phyloP scores from a whole-genome alignment of 2,329 filamentous ascomycete species.

The Paracoccidioides lutzii region DNA sequence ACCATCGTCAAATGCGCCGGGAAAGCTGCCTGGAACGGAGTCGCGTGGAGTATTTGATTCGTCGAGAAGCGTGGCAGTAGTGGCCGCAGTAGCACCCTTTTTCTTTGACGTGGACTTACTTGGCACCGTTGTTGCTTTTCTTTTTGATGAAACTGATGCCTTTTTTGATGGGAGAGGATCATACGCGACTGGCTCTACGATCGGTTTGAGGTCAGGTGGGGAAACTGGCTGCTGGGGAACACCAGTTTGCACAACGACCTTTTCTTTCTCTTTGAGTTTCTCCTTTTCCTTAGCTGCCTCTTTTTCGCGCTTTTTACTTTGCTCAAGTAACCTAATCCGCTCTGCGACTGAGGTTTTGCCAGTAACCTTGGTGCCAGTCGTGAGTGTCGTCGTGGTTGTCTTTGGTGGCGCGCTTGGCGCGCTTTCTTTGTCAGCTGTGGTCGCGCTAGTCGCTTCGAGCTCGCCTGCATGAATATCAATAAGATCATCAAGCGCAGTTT shows the following conservation, averaged over 20 bases:
- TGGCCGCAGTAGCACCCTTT: constrained; percentile 6
- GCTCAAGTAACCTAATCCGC: constrained; percentile 38
- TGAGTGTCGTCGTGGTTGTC: constrained; percentile 30
- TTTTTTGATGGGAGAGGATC: constrained; percentile 13
- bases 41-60: constrained; percentile 24
- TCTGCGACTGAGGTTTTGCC: constrained; percentile 39
- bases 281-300: constrained; percentile 26
- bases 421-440: constrained; percentile 28
- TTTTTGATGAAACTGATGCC: constrained; percentile 23
- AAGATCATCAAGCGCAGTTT: constrained; percentile 19
- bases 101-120: constrained; percentile 13
- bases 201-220: constrained; percentile 12
- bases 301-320: constrained; percentile 26
- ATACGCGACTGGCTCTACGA: constrained; percentile 7
- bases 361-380: constrained; percentile 24
- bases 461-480: constrained; percentile 22
- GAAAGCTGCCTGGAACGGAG: constrained; percentile 44
- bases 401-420: constrained; percentile 29
- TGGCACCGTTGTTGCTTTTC: constrained; percentile 10
- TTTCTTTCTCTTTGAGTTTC: constrained; percentile 26
- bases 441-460: constrained; percentile 22
- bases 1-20: constrained; percentile 36
- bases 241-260: constrained; percentile 19
- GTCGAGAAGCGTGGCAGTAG: constrained; percentile 12
- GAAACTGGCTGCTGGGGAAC: constrained; percentile 18